A percentile compares a stretch with the other conserved stretches of the same genome.
phyloP scores from a whole-genome alignment of 2,329 filamentous ascomycete genomes.

The Pyricularia grisea region DNA sequence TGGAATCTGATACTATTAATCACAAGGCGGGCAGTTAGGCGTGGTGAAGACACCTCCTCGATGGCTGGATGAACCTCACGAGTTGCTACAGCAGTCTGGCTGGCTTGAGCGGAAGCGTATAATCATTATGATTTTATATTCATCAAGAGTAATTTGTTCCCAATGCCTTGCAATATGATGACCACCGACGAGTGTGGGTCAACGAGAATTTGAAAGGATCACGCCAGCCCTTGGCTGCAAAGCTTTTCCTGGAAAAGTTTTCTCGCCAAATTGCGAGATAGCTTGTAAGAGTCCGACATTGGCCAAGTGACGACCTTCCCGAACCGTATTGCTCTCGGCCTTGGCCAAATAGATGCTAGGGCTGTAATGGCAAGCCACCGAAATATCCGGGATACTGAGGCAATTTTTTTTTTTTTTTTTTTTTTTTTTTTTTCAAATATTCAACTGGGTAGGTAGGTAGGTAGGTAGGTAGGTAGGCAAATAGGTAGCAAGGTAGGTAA shows the following conservation, averaged over 20 bases:
- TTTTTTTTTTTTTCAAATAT: no score
- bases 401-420: no score
- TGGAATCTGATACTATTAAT: neutral
- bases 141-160: neutral
- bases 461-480: no score
- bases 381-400: neutral
- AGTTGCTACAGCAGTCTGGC: conserved; percentile 9
- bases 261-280: neutral
- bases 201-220: neutral
- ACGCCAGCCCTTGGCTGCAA: neutral
- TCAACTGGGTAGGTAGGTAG: no score
- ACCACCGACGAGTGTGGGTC: neutral
- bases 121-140: neutral
- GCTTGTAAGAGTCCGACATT: neutral
- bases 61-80: neutral
- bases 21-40: neutral
- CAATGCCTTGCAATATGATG: neutral
- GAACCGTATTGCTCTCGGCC: neutral
- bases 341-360: neutral
- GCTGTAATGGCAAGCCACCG: no score
- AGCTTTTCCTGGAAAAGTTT: neutral
- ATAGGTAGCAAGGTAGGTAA: no score
- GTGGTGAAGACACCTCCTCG: no score
- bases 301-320: neutral
- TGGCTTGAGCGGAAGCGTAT: neutral